phyloP scores from a whole-genome alignment of 2,329 filamentous ascomycete species.

The Xylariaceae sp. region DNA sequence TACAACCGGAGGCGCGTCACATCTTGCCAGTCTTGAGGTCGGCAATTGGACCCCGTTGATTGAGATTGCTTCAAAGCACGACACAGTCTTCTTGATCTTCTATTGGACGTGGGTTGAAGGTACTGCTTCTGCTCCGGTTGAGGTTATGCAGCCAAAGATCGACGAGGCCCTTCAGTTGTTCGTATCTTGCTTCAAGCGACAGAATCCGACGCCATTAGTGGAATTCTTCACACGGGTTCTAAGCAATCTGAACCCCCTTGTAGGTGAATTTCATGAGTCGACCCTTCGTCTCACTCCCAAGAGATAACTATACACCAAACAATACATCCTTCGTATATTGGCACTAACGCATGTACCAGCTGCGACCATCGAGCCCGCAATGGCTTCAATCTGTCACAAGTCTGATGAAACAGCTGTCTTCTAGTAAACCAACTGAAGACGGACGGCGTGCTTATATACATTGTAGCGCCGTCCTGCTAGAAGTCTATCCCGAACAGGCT shows the following conservation, averaged over 20 bases:
- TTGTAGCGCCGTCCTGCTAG: slow-evolving; percentile 54
- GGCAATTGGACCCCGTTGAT: slow-evolving; percentile 53
- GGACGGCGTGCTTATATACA: slow-evolving; percentile 58
- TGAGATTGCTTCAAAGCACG: slow-evolving; percentile 52
- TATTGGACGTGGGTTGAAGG: slow-evolving; percentile 54
- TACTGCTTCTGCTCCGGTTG: slow-evolving; percentile 28
- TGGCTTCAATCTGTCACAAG: slow-evolving; percentile 49
- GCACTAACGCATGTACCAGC: slow-evolving; percentile 29
- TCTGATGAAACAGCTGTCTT: slow-evolving; percentile 52
- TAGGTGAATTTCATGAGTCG: slow-evolving; percentile 29
- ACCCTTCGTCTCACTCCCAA: background rate
- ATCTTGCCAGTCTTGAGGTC: slow-evolving; percentile 39
- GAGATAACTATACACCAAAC: background rate
- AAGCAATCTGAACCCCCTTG: slow-evolving; percentile 44
- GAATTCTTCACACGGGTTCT: slow-evolving; percentile 53
- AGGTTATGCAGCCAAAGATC: slow-evolving; percentile 36
- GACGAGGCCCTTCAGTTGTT: slow-evolving; percentile 45
- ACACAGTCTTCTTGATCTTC: slow-evolving; percentile 53
- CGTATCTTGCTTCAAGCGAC: slow-evolving; percentile 37
- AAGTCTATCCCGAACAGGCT: slow-evolving; percentile 46
- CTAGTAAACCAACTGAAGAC: slow-evolving; percentile 50
- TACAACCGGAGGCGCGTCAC: slow-evolving; percentile 20
- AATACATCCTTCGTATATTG: background rate
- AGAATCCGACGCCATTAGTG: slow-evolving; percentile 57
- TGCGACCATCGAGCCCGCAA: slow-evolving; percentile 44